Conservation (phyloP, 192 early-diverging fungal species). For the Podila clonocystis region DNA sequence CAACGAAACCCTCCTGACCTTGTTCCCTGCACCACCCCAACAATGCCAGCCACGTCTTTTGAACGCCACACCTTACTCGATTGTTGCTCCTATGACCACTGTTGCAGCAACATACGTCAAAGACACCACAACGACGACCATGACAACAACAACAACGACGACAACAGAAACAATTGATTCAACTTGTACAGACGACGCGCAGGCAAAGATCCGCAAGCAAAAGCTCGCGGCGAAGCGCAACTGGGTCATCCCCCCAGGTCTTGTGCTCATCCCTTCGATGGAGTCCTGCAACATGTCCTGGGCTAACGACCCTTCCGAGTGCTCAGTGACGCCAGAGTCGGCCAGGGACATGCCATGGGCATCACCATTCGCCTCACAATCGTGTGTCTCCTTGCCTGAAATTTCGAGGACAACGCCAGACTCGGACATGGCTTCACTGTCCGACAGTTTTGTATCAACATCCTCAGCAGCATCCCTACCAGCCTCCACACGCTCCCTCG, state of each 20-base stretch:
- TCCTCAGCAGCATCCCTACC: neutral
- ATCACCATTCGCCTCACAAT: neutral
- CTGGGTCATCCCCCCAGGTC: slow-evolving; percentile 9
- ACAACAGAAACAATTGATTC: neutral
- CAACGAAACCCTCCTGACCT: slow-evolving; percentile 17
- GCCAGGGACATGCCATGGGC: no score
- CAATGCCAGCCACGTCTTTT: no score
- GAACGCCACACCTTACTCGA: neutral
- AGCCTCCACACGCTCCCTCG: neutral
- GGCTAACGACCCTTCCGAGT: neutral
- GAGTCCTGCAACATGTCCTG: neutral
- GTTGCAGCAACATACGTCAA: neutral
- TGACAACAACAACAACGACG: neutral
- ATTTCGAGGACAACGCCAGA: neutral
- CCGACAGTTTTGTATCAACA: neutral
- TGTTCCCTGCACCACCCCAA: slow-evolving; percentile 34
- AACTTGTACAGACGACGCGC: neutral
- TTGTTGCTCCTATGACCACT: neutral
- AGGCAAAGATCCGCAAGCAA: neutral
- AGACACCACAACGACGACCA: neutral
- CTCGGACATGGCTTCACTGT: neutral
- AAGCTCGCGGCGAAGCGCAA: neutral
- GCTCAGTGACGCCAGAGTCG: neutral
- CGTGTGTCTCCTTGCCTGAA: neutral
- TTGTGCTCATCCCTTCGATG: neutral